Evolutionary conservation across 73 alveolate species (phyloP).

Genomic region (Breviolum minutum): DNA sequence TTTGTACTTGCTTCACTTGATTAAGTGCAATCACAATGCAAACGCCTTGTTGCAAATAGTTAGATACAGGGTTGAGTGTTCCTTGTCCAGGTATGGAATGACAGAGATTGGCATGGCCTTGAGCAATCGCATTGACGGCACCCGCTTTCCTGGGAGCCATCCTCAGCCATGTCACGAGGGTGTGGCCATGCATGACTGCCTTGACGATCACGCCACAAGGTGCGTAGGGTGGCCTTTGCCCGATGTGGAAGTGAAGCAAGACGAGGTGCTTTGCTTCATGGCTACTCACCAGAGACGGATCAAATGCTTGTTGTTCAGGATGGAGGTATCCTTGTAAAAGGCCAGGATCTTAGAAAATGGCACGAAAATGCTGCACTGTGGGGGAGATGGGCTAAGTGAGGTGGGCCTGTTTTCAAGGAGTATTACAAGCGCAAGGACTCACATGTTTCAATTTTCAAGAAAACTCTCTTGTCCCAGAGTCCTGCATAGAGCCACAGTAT

Average conservation of each 20-base stretch:
- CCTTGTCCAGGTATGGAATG: conserved; percentile 96
- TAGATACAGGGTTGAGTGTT: no score
- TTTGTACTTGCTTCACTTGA: no score
- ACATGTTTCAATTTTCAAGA: neutral
- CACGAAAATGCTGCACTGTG: neutral
- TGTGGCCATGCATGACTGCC: neutral
- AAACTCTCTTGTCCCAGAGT: neutral
- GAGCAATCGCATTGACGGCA: conserved; percentile 95
- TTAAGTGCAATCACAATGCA: neutral
- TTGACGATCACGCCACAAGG: neutral
- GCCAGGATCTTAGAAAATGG: conserved; percentile 5
- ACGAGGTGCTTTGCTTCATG: conserved; percentile 4
- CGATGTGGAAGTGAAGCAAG: conserved; percentile 94
- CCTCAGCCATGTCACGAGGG: neutral
- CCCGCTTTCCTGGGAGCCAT: conserved; percentile 95
- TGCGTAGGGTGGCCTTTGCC: conserved; percentile 96
- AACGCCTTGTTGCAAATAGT: no score
- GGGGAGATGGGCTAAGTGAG: neutral
- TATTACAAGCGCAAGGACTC: conserved; percentile 92
- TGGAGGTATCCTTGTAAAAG: conserved; percentile 96
- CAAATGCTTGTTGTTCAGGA: conserved; percentile 18
- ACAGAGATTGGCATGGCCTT: conserved; percentile 97
- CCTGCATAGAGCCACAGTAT: neutral
- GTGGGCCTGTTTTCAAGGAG: conserved; percentile 95
- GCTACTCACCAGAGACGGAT: neutral